These are phyloP conservation scores for Candida incommunis DNA, from an alignment of 805 yeast genomes.

Conservation along the genomic window DNA sequence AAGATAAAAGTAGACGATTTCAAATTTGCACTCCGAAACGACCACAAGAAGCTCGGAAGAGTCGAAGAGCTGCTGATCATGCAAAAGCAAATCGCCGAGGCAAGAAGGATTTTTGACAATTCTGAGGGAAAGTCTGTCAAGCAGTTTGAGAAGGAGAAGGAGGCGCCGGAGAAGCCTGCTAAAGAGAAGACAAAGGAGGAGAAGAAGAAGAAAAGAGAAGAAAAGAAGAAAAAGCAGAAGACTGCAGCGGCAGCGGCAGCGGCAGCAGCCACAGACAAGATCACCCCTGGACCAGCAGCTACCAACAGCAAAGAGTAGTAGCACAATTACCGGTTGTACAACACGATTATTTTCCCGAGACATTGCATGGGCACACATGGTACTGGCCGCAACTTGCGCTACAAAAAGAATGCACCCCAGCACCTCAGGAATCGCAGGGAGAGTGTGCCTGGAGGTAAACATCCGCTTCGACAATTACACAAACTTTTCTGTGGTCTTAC, in stretches of 20 bases:
- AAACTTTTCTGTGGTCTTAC: no score
- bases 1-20: slow-evolving; percentile 62
- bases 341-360: no score
- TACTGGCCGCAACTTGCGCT: no score
- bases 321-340: no score
- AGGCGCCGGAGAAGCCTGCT: slow-evolving; percentile 3
- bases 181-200: slow-evolving; percentile 5
- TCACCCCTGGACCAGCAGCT: no score
- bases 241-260: slow-evolving; percentile 2
- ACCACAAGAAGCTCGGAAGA: slow-evolving; percentile 54
- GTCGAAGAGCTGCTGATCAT: slow-evolving; percentile 47
- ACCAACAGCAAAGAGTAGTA: no score
- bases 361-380: no score
- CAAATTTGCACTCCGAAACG: slow-evolving; percentile 53
- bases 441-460: no score
- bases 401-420: no score
- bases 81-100: slow-evolving; percentile 49
- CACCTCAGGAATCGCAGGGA: no score
- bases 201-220: slow-evolving; percentile 15
- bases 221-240: slow-evolving; percentile 18
- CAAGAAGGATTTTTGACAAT: slow-evolving; percentile 53
- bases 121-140: slow-evolving; percentile 31
- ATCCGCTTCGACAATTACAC: no score
- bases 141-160: slow-evolving; percentile 18
- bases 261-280: not conserved